Evolutionary conservation across 2,329 filamentous ascomycete species (phyloP).

Genomic region (Apiospora sp.): DNA sequence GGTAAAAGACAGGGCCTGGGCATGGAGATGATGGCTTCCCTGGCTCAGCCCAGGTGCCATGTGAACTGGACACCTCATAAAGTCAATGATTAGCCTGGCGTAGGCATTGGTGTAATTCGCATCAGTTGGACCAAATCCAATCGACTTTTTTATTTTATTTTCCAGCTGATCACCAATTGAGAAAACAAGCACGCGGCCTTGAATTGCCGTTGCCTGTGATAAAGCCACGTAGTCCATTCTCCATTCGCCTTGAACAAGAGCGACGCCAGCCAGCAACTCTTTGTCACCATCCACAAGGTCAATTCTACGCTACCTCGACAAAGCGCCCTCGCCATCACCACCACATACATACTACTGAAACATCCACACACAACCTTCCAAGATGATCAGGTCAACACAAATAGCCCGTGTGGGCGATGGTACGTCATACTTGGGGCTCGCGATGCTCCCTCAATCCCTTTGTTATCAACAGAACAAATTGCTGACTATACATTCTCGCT

Average conservation of each 20-base stretch:
- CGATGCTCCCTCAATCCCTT: slow-evolving; percentile 3
- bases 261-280: neutral
- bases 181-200: neutral
- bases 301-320: neutral
- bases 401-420: slow-evolving; percentile 88
- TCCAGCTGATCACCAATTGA: neutral
- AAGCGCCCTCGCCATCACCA: neutral
- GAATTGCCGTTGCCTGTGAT: slow-evolving; percentile 8
- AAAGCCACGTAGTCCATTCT: slow-evolving; percentile 29
- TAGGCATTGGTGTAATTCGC: neutral
- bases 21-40: slow-evolving; percentile 16
- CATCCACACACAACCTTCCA: slow-evolving; percentile 29
- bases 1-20: slow-evolving; percentile 12
- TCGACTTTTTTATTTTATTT: neutral
- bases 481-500: slow-evolving; percentile 24
- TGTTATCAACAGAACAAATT: neutral
- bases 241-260: slow-evolving; percentile 1
- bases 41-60: neutral
- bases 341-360: neutral
- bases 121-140: neutral
- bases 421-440: slow-evolving; percentile 46
- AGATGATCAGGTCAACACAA: slow-evolving; percentile 91
- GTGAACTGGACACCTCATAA: slow-evolving; percentile 14
- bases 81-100: neutral
- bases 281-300: slow-evolving; percentile 6